Evolutionary conservation across 2,329 filamentous ascomycete species (phyloP).

Genomic region (Pseudopithomyces chartarum): DNA sequence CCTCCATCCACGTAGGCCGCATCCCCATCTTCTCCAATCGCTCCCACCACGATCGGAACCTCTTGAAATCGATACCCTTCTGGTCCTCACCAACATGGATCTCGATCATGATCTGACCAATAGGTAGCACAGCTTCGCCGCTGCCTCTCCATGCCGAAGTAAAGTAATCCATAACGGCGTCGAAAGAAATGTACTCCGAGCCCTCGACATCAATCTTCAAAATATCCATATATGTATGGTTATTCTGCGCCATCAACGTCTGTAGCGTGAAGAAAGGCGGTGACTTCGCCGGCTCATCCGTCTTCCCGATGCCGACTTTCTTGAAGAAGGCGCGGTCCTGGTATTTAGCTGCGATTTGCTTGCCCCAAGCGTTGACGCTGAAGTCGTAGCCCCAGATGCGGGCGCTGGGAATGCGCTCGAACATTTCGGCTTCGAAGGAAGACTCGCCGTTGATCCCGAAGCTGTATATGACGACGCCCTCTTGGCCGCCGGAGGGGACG

Average conservation of each 20-base stretch:
- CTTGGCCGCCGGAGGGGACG: slow-evolving; percentile 18
- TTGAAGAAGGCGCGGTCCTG: slow-evolving; percentile 34
- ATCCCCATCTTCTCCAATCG: slow-evolving; percentile 40
- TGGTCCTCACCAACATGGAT: slow-evolving; percentile 31
- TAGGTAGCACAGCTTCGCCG: slow-evolving; percentile 30
- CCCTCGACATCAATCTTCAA: slow-evolving; percentile 43
- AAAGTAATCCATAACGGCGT: slow-evolving; percentile 38
- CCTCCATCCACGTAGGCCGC: slow-evolving; percentile 41
- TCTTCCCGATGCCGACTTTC: slow-evolving; percentile 34
- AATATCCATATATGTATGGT: slow-evolving; percentile 41
- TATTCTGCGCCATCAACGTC: slow-evolving; percentile 36
- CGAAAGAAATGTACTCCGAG: slow-evolving; percentile 35
- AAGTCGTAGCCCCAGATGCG: slow-evolving; percentile 43
- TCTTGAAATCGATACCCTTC: slow-evolving; percentile 29
- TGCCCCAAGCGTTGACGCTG: slow-evolving; percentile 36
- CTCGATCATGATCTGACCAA: slow-evolving; percentile 43
- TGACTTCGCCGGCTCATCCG: slow-evolving; percentile 22
- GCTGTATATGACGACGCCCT: slow-evolving; percentile 37
- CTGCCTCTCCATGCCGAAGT: slow-evolving; percentile 21
- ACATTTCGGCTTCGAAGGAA: slow-evolving; percentile 41
- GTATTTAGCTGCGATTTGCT: slow-evolving; percentile 26
- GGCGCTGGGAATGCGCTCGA: slow-evolving; percentile 36
- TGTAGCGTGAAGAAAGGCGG: slow-evolving; percentile 38
- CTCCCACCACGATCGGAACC: slow-evolving; percentile 41
- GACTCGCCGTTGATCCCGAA: slow-evolving; percentile 43